phyloP scores from a whole-genome alignment of 1,139 yeast genomes.

The Blastobotrys illinoisensis region DNA sequence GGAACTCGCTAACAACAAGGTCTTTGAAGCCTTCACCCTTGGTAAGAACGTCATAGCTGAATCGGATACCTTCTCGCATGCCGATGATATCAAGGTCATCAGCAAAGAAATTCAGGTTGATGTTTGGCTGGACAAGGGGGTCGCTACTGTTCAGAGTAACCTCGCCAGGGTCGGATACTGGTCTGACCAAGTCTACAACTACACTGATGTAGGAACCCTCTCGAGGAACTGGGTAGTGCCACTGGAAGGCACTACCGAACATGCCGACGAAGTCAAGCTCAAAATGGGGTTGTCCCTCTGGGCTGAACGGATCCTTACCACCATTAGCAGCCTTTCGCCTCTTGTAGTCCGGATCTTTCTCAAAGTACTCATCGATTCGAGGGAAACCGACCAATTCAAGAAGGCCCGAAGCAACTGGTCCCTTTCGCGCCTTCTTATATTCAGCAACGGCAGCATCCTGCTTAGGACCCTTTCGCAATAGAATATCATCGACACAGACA shows the following conservation, averaged over 20 bases:
- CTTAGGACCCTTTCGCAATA: slow-evolving; percentile 19
- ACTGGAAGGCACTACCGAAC: slow-evolving; percentile 27
- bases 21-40: slow-evolving; percentile 27
- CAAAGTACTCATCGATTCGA: slow-evolving; percentile 20
- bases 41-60: slow-evolving; percentile 24
- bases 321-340: slow-evolving; percentile 23
- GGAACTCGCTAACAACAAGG: slow-evolving; percentile 23
- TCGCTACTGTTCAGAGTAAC: slow-evolving; percentile 23
- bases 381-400: slow-evolving; percentile 21
- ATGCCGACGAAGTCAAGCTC: slow-evolving; percentile 25
- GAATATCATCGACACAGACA: slow-evolving; percentile 19
- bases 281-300: slow-evolving; percentile 27
- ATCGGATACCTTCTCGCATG: slow-evolving; percentile 26
- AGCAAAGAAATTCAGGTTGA: slow-evolving; percentile 25
- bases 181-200: slow-evolving; percentile 27
- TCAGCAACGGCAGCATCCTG: slow-evolving; percentile 15
- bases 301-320: slow-evolving; percentile 24
- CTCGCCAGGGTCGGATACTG: slow-evolving; percentile 25
- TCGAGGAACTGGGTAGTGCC: slow-evolving; percentile 27
- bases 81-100: slow-evolving; percentile 27
- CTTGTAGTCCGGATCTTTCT: slow-evolving; percentile 19
- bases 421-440: slow-evolving; percentile 16
- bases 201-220: slow-evolving; percentile 22
- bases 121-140: slow-evolving; percentile 24
- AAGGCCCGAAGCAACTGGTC: slow-evolving; percentile 25